Evolutionary conservation across 2,329 filamentous ascomycete species (phyloP), one percentile per base, ranked within the genome.

Genomic region (Teratosphaeriaceae sp.): DNA sequence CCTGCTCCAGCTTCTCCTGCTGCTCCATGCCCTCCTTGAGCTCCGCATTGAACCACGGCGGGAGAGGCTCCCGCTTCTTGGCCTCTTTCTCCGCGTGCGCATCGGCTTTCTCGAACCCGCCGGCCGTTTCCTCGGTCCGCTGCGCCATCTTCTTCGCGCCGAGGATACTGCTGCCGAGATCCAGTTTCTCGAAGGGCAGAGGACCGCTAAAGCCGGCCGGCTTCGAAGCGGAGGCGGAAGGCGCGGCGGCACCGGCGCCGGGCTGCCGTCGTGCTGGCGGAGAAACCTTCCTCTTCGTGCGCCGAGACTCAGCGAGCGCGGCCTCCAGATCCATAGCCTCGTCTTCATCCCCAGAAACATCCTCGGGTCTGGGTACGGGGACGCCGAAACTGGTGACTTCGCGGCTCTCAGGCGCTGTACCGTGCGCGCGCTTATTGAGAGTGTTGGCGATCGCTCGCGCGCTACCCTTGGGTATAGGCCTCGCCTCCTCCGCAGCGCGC

Each of bases 111-210:
- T 62, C 58, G 3, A 73, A 71, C 0, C 83, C 84, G 18, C 83
- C 83, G 27, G 78, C 75, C 46, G 69, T 63, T 5, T 77, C 74
- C 40, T 75, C 69, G 44, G 76, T 66, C 40, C 68, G 67, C 51
- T 64, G 72, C 56, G 69, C 69, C 68, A 67, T 73, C 53, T 70
- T 76, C 62, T 70, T 75, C 61, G 66, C 74, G 21, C 67, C 70
- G 12, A 69, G 61, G 9, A 70, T 63, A 26, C 78, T 82, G 40
- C 78, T 81, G 34, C 84, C 80, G 1, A 95, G 73, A 58, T 88
- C 75, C 5, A 83, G 67, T 39, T 75, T 90, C 54, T 95, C 88
- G 57, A 98, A 98, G 0, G 92, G 92, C 4, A 98, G 65, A 0
- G 89, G 88, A 0, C 90, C 90, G 51, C 79, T 78, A 57, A 94